Evolutionary conservation across 805 yeast genomes (phyloP).

Genomic region (Starmerella bombicola): DNA sequence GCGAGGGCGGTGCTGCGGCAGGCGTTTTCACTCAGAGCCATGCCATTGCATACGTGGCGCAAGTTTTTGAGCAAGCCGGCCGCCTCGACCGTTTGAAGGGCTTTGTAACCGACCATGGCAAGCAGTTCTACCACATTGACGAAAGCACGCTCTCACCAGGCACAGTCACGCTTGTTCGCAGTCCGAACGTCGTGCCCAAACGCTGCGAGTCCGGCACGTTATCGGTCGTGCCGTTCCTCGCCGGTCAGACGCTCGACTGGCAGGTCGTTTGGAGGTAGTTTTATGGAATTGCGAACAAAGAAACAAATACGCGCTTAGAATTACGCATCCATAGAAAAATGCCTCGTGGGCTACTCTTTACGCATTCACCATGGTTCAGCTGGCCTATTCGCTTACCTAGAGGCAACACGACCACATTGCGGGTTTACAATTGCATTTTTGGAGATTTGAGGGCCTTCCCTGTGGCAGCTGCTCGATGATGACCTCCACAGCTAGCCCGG

Average conservation of each 20-base stretch:
- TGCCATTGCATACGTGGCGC: conserved; percentile 73
- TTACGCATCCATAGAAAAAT: too few relatives aligned
- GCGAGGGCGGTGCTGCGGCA: conserved; percentile 82
- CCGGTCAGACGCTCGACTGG: conserved; percentile 68
- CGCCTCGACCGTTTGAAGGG: conserved; percentile 53
- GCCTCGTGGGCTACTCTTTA: too few relatives aligned
- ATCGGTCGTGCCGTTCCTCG: conserved; percentile 70
- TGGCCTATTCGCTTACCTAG: too few relatives aligned
- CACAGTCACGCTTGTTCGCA: conserved; percentile 44
- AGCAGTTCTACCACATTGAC: conserved; percentile 51
- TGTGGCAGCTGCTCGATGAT: too few relatives aligned
- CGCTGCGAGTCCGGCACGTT: conserved; percentile 34
- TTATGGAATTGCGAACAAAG: too few relatives aligned
- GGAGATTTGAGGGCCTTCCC: too few relatives aligned
- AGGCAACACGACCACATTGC: too few relatives aligned
- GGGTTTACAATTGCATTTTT: too few relatives aligned
- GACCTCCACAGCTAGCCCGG: too few relatives aligned
- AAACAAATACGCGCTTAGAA: too few relatives aligned
- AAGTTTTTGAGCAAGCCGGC: conserved; percentile 58
- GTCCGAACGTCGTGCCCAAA: conserved; percentile 47
- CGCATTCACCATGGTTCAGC: too few relatives aligned
- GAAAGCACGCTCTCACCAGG: conserved; percentile 34
- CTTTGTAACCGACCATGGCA: conserved; percentile 69
- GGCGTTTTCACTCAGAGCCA: conserved; percentile 89
- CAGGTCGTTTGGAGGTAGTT: conserved; percentile 51